Evolutionary conservation across 1,284 basidiomycete genomes (phyloP).

Genomic region (Apiotrichum montevideense): DNA sequence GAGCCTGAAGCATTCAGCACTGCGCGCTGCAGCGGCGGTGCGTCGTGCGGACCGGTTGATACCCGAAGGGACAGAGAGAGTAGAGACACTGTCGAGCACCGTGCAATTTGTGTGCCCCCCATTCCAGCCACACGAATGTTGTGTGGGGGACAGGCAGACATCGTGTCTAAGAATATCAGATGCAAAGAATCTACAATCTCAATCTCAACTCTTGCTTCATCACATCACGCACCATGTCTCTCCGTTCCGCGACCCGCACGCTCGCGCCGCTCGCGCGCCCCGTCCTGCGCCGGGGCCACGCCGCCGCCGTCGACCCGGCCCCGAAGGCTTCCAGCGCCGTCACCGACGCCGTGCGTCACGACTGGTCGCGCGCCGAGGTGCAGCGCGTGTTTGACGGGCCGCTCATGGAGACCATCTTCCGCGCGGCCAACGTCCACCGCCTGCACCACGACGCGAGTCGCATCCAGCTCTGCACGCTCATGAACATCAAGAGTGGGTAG

Average conservation of each 20-base stretch:
- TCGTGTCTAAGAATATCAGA: no score
- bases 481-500: slow-evolving; percentile 94
- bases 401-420: slow-evolving; percentile 78
- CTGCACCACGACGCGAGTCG: slow-evolving; percentile 79
- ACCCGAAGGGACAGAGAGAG: no score
- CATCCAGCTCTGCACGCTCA: slow-evolving; percentile 92
- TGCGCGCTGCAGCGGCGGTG: no score
- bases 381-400: slow-evolving; percentile 55
- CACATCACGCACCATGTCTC: slow-evolving; percentile 1
- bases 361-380: slow-evolving; percentile 49
- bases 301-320: slow-evolving; percentile 32
- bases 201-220: background rate
- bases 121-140: no score
- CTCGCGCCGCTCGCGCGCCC: slow-evolving; percentile 14
- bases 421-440: slow-evolving; percentile 69
- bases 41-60: no score
- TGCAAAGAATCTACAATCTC: background rate
- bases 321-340: background rate
- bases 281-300: slow-evolving; percentile 27
- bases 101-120: no score
- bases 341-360: slow-evolving; percentile 35
- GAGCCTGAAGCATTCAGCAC: no score
- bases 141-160: no score
- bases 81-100: no score
- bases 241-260: slow-evolving; percentile 3